Conservation (phyloP, 2,329 filamentous ascomycete species). For the Claviceps cyperi region DNA sequence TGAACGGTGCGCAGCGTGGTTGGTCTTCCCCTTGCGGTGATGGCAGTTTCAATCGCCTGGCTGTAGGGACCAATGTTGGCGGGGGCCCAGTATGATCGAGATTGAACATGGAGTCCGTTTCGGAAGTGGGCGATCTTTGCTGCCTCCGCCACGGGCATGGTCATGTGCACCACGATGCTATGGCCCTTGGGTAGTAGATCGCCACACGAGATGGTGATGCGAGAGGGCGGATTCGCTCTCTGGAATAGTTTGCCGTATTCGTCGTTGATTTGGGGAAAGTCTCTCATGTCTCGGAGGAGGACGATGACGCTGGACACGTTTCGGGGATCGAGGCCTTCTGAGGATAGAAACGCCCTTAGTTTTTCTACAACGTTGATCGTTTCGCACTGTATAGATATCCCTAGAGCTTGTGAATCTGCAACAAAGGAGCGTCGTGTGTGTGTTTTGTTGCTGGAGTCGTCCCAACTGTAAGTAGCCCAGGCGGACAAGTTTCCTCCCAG, state of each 20-base stretch:
- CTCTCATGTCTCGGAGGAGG: slow-evolving; percentile 62
- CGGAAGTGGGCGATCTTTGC: slow-evolving; percentile 19
- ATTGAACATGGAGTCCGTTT: slow-evolving; percentile 74
- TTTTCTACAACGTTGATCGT: slow-evolving; percentile 31
- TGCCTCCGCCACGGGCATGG: slow-evolving; percentile 17
- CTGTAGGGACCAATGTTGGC: slow-evolving; percentile 97
- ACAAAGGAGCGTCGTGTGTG: slow-evolving; percentile 25
- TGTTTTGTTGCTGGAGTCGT: neutral
- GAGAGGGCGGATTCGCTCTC: slow-evolving; percentile 66
- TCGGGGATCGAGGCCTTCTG: slow-evolving; percentile 14
- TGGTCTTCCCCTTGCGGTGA: slow-evolving; percentile 9
- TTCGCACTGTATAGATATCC: slow-evolving; percentile 29
- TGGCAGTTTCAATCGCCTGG: slow-evolving; percentile 54
- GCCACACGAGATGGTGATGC: slow-evolving; percentile 72
- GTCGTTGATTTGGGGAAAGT: slow-evolving; percentile 62
- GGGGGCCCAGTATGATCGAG: slow-evolving; percentile 89
- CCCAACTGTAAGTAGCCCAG: slow-evolving; percentile 7
- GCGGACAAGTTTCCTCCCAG: neutral
- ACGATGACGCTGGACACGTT: slow-evolving; percentile 45
- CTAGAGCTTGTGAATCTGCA: slow-evolving; percentile 11
- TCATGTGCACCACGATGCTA: slow-evolving; percentile 46
- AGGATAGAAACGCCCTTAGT: slow-evolving; percentile 26
- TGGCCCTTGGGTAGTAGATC: slow-evolving; percentile 43
- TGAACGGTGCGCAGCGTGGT: slow-evolving; percentile 32
- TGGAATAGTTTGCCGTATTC: slow-evolving; percentile 64